A percentile compares a stretch with the other conserved stretches of the same genome.
These are phyloP conservation scores for Rhypophila decipiens DNA, from an alignment of 495 filamentous ascomycete genomes.

Conservation along the genomic window DNA sequence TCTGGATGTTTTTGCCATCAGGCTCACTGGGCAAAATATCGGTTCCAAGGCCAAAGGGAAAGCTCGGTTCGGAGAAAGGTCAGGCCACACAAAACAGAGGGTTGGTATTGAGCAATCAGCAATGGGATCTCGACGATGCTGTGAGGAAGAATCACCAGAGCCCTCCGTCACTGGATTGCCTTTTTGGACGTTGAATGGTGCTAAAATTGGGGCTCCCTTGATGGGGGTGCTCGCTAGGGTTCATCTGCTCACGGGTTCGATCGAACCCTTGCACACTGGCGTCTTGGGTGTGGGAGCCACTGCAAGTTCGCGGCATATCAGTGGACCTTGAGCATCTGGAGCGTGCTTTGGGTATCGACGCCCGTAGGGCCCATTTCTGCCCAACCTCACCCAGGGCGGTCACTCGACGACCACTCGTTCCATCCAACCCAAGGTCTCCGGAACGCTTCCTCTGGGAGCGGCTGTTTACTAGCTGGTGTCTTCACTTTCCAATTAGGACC, in stretches of 20 bases:
- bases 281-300: constrained; percentile 22
- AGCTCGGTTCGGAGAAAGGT: too few relatives aligned
- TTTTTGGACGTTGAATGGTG: too few relatives aligned
- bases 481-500: background rate
- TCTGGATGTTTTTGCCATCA: too few relatives aligned
- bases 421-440: constrained; percentile 21
- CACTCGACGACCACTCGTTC: constrained; percentile 23
- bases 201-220: background rate
- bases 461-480: background rate
- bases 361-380: constrained; percentile 29
- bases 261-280: constrained; percentile 15
- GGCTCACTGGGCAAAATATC: too few relatives aligned
- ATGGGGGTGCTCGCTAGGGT: background rate
- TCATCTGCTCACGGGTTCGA: constrained; percentile 15
- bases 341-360: constrained; percentile 27
- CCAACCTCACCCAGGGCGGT: constrained; percentile 28
- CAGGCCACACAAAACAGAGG: too few relatives aligned
- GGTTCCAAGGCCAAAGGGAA: too few relatives aligned
- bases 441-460: constrained; percentile 8
- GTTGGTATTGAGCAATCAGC: too few relatives aligned
- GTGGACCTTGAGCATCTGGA: constrained; percentile 24
- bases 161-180: too few relatives aligned
- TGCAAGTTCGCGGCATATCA: constrained; percentile 20
- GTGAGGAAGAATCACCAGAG: too few relatives aligned
- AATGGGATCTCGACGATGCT: background rate